Conservation (phyloP, 1,139 yeast species). For the Blastobotrys apis region DNA sequence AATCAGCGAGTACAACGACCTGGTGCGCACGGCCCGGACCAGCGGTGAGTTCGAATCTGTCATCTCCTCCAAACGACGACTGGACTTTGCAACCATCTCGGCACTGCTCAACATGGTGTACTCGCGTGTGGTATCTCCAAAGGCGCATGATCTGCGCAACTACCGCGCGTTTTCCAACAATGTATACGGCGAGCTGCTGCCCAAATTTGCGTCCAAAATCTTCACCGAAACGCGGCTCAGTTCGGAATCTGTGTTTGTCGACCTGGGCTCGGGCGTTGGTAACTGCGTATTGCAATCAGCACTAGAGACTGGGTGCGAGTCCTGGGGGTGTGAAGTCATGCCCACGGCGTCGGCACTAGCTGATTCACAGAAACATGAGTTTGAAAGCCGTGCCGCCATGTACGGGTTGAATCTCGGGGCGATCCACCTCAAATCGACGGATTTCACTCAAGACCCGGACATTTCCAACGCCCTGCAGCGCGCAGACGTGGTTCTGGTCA, state of each 20-base stretch:
- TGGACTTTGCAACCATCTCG: constrained; percentile 60
- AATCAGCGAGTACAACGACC: constrained; percentile 42
- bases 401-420: constrained; percentile 61
- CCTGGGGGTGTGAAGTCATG: constrained; percentile 93
- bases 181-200: constrained; percentile 88
- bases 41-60: constrained; percentile 36
- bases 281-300: constrained; percentile 90
- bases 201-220: constrained; percentile 66
- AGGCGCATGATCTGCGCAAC: constrained; percentile 56
- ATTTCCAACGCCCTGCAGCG: constrained; percentile 52
- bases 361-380: constrained; percentile 52
- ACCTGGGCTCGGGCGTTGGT: constrained; percentile 92
- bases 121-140: constrained; percentile 73
- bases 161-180: constrained; percentile 87
- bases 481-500: constrained; percentile 71
- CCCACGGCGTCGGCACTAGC: constrained; percentile 72
- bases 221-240: constrained; percentile 58
- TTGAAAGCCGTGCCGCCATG: constrained; percentile 52
- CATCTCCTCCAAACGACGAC: constrained; percentile 37
- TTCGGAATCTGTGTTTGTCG: constrained; percentile 61
- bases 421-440: constrained; percentile 55
- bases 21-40: constrained; percentile 37
- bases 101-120: constrained; percentile 70
- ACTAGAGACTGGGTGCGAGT: constrained; percentile 72
- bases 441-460: constrained; percentile 60